phyloP scores from a whole-genome alignment of 331 rosid genomes.

The Quercus phellos region DNA sequence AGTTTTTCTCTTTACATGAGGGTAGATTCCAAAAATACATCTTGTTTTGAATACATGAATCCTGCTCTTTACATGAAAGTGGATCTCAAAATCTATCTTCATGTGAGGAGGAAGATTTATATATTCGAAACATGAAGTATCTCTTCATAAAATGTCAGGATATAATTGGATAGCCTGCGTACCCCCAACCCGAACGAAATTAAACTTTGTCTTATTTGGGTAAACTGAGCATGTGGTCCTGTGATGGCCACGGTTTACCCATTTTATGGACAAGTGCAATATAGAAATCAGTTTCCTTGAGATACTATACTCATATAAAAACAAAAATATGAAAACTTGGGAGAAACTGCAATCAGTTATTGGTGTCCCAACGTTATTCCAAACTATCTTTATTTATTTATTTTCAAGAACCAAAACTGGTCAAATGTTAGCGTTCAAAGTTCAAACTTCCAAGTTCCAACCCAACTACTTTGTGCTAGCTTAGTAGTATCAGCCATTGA shows the following conservation, averaged over 20 bases:
- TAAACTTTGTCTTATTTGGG: not conserved
- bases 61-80: accelerated
- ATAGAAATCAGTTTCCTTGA: not conserved
- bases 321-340: not conserved
- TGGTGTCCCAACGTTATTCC: not conserved
- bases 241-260: not conserved
- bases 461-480: not conserved
- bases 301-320: not conserved
- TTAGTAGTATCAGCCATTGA: not conserved
- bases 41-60: too few species aligned
- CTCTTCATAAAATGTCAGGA: not conserved
- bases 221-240: constrained; percentile 3
- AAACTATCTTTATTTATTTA: not conserved
- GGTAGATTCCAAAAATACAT: too few species aligned
- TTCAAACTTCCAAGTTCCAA: not conserved
- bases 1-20: too few species aligned
- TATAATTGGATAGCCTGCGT: not conserved
- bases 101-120: too few species aligned
- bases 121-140: too few species aligned
- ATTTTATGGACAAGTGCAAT: not conserved
- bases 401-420: too few species aligned
- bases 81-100: accelerated
- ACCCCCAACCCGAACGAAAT: not conserved
- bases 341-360: too few species aligned
- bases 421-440: too few species aligned